These are phyloP conservation scores for Zymoseptoria tritici DNA, from an alignment of 2,329 filamentous ascomycete genomes.

Conservation along the genomic window DNA sequence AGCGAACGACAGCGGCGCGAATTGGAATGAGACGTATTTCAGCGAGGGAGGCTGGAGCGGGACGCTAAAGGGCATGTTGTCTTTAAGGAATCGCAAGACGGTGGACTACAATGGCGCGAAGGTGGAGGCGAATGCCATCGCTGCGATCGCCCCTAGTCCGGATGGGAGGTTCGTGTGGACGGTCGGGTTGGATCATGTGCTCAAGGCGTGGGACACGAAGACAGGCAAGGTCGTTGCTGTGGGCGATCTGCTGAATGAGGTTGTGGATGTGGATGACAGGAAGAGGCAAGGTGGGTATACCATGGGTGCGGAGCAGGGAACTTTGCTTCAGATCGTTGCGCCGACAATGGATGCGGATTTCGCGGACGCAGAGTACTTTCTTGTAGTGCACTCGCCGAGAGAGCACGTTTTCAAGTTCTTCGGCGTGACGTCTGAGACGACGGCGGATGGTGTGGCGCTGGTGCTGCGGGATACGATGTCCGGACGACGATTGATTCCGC, in stretches of 20 bases:
- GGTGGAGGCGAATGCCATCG: constrained; percentile 61
- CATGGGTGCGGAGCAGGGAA: constrained; percentile 70
- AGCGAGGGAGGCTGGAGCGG: constrained; percentile 61
- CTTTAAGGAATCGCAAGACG: constrained; percentile 58
- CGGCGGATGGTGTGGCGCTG: constrained; percentile 10
- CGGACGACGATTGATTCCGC: constrained; percentile 55
- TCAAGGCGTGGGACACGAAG: constrained; percentile 84
- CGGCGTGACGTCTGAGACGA: constrained; percentile 48
- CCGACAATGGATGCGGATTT: constrained; percentile 24
- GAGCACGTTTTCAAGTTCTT: constrained; percentile 94
- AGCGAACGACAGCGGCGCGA: constrained; percentile 43
- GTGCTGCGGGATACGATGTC: constrained; percentile 44
- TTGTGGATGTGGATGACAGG: constrained; percentile 33
- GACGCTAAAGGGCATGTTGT: constrained; percentile 57
- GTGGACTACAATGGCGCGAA: constrained; percentile 57
- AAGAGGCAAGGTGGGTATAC: constrained; percentile 54
- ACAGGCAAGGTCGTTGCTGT: constrained; percentile 70
- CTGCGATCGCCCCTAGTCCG: constrained; percentile 47
- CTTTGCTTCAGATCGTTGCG: constrained; percentile 66
- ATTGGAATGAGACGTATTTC: constrained; percentile 66
- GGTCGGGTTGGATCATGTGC: constrained; percentile 77
- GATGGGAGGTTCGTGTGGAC: constrained; percentile 58
- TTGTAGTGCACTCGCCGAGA: constrained; percentile 81
- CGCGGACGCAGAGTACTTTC: constrained; percentile 41
- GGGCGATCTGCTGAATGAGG: constrained; percentile 66